Conservation (phyloP, 2,329 filamentous ascomycete genomes). For the Ilyonectria sp. region DNA sequence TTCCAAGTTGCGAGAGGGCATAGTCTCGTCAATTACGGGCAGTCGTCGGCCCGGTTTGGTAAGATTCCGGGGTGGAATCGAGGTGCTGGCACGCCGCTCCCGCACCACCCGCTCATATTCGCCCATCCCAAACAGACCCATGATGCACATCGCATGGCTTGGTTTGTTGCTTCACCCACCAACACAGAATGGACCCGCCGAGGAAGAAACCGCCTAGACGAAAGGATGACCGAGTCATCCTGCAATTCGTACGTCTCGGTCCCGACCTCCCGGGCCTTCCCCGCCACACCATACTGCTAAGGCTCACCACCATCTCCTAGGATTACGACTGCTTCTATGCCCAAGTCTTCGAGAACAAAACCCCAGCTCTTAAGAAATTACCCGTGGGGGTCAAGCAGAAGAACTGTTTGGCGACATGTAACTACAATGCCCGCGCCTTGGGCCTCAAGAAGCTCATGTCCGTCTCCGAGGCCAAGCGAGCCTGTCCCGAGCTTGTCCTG, state of each 20-base stretch:
- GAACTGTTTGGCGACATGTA: slow-evolving; percentile 92
- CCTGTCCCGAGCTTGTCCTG: slow-evolving; percentile 88
- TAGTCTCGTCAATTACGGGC: not conserved
- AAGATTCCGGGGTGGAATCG: slow-evolving; percentile 1
- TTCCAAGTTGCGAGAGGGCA: not conserved
- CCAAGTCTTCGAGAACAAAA: slow-evolving; percentile 87
- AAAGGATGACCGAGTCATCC: slow-evolving; percentile 78
- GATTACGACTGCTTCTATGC: slow-evolving; percentile 96
- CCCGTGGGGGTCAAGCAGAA: slow-evolving; percentile 93
- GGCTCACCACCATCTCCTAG: slow-evolving; percentile 54
- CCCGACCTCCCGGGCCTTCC: slow-evolving; percentile 22
- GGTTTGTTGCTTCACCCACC: slow-evolving; percentile 16
- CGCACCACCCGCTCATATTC: slow-evolving; percentile 24
- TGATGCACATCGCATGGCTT: slow-evolving; percentile 18
- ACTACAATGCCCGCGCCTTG: slow-evolving; percentile 87
- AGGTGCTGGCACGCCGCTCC: slow-evolving; percentile 1
- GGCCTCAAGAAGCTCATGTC: slow-evolving; percentile 87
- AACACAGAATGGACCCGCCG: slow-evolving; percentile 50
- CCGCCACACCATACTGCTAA: slow-evolving; percentile 10
- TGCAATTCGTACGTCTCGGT: slow-evolving; percentile 80
- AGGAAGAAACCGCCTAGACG: slow-evolving; percentile 57
- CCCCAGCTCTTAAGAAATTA: slow-evolving; percentile 78
- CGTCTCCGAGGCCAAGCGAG: slow-evolving; percentile 82
- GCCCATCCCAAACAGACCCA: slow-evolving; percentile 31
- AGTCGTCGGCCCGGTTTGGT: slow-evolving; percentile 1